A percentile compares a stretch with the other conserved stretches of the same genome.
phyloP scores from a whole-genome alignment of 345 rosid genomes.

The Abelmoschus esculentus region DNA sequence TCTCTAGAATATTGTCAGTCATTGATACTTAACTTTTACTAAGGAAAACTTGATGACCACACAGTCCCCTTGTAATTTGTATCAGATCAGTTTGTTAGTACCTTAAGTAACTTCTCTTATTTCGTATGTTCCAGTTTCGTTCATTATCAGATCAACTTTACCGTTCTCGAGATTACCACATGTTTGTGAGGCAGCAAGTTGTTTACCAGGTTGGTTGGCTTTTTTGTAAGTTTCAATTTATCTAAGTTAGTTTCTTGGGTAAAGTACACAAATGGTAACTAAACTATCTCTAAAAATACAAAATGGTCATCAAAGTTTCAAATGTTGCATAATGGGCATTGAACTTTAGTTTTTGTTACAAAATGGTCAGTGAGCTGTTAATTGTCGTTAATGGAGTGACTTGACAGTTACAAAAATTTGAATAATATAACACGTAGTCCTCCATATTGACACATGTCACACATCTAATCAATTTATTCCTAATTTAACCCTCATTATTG shows the following conservation, averaged over 20 bases:
- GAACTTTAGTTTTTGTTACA: too few species aligned
- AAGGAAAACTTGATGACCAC: not conserved
- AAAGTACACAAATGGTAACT: too few species aligned
- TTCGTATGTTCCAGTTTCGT: conserved; percentile 46
- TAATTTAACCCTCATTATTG: too few species aligned
- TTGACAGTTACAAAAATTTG: too few species aligned
- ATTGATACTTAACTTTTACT: not conserved
- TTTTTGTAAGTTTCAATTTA: not conserved
- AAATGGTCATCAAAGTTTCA: too few species aligned
- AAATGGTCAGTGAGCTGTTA: too few species aligned
- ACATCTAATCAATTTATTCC: too few species aligned
- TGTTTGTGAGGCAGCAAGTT: conserved; percentile 60
- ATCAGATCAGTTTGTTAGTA: not conserved
- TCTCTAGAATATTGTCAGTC: not conserved
- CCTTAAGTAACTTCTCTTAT: not conserved
- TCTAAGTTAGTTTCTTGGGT: not conserved
- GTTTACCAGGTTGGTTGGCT: conserved; percentile 47
- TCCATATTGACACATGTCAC: too few species aligned
- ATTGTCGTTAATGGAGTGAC: too few species aligned
- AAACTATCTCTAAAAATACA: too few species aligned
- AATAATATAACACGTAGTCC: too few species aligned
- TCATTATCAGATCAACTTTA: conserved; percentile 85
- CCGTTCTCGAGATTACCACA: conserved; percentile 63
- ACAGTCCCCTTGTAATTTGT: not conserved
- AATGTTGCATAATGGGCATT: too few species aligned